A percentile compares a stretch with the other conserved stretches of the same genome.
Evolutionary conservation across 331 rosid species (phyloP).

Genomic region (Rosa hybrid): DNA sequence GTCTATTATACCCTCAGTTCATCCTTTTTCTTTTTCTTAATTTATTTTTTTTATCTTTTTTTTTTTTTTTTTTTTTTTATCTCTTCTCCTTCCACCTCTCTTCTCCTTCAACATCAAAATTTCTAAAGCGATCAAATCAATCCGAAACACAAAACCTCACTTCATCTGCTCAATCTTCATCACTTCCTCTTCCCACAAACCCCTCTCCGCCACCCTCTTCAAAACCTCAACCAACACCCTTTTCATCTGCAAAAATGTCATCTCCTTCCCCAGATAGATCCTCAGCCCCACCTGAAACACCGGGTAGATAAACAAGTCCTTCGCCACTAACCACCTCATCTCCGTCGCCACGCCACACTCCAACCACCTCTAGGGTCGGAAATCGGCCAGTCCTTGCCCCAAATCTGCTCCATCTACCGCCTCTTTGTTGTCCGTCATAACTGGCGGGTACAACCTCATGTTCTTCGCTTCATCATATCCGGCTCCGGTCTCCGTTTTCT

Average conservation of each 20-base stretch:
- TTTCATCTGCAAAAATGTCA: constrained; percentile 91
- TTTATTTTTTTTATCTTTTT: too few species aligned
- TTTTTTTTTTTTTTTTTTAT: too few species aligned
- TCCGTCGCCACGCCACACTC: constrained; percentile 13
- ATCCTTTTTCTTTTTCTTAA: too few species aligned
- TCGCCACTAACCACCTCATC: constrained; percentile 53
- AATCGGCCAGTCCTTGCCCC: constrained; percentile 72
- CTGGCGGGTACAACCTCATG: constrained; percentile 83
- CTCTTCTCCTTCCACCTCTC: too few species aligned
- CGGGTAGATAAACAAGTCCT: constrained; percentile 52
- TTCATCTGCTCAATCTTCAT: too few species aligned
- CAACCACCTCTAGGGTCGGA: constrained; percentile 80
- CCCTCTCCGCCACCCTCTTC: constrained; percentile 38
- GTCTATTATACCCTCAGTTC: too few species aligned
- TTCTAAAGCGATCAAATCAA: too few species aligned
- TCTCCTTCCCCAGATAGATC: constrained; percentile 69
- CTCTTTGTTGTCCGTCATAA: constrained; percentile 53
- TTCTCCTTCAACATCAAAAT: too few species aligned
- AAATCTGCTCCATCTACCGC: constrained; percentile 41
- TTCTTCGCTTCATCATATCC: constrained; percentile 17
- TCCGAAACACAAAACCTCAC: too few species aligned
- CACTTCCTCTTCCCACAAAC: too few species aligned
- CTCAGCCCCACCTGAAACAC: constrained; percentile 88
- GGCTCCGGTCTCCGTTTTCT: too few species aligned
- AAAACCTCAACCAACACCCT: constrained; percentile 55